Conservation (phyloP, 768 basidiomycete genomes). For the Amanita pseudoporphyria region DNA sequence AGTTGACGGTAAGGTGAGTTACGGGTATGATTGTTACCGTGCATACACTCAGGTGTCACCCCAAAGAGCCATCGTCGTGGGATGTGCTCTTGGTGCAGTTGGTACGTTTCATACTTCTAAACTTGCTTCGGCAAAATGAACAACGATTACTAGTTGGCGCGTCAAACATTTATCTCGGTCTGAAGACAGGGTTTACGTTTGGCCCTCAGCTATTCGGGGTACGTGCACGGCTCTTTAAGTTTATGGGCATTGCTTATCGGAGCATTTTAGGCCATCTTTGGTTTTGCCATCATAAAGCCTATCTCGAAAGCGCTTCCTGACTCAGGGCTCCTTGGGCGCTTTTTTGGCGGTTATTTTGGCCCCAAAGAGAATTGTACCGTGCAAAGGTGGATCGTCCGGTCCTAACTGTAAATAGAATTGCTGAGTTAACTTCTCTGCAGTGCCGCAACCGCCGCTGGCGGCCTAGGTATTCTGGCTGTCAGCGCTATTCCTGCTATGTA, state of each 20-base stretch:
- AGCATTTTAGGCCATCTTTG: constrained; percentile 37
- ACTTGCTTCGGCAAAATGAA: neutral
- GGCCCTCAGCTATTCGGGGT: constrained; percentile 55
- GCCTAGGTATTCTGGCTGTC: constrained; percentile 50
- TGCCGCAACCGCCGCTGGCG: constrained; percentile 49
- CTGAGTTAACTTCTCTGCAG: constrained; percentile 15
- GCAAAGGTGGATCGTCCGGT: constrained; percentile 28
- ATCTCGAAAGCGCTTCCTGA: constrained; percentile 39
- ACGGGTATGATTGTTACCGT: neutral
- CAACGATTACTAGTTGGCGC: constrained; percentile 30
- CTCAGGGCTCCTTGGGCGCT: constrained; percentile 30
- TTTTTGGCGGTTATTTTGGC: constrained; percentile 45
- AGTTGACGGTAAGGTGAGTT: constrained; percentile 37
- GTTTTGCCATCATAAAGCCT: constrained; percentile 52
- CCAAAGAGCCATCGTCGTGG: constrained; percentile 37
- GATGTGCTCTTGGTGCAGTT: constrained; percentile 40
- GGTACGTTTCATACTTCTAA: constrained; percentile 13
- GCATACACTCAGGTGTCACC: neutral
- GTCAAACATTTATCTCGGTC: constrained; percentile 57
- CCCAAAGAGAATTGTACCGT: constrained; percentile 63
- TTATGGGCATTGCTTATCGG: constrained; percentile 1
- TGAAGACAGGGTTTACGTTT: constrained; percentile 63
- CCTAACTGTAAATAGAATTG: neutral
- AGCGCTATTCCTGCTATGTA: constrained; percentile 54
- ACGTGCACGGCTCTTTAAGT: constrained; percentile 13